phyloP scores from a whole-genome alignment of 1,284 basidiomycete species.

The Anthracocystis setariae region DNA sequence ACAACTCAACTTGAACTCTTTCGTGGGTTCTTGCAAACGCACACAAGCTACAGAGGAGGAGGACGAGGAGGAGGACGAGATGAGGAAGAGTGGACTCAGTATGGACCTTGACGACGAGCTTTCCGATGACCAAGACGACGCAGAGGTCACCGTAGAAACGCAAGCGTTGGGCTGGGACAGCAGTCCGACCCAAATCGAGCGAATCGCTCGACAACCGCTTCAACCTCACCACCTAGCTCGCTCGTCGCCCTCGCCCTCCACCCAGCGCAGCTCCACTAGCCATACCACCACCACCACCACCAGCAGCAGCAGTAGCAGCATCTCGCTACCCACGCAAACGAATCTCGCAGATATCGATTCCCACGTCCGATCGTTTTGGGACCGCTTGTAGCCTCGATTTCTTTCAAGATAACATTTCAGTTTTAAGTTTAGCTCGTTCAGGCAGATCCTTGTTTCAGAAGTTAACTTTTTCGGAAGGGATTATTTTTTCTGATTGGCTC shows the following conservation, averaged over 20 bases:
- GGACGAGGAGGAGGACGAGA: background rate
- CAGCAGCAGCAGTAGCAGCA: conserved; percentile 3
- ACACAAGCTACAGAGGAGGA: background rate
- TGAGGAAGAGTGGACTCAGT: conserved; percentile 10
- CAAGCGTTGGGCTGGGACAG: conserved; percentile 29
- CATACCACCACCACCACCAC: conserved; percentile 7
- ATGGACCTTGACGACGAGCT: conserved; percentile 23
- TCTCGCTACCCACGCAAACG: conserved; percentile 19
- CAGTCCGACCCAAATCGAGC: conserved; percentile 1
- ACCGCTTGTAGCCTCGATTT: conserved; percentile 8
- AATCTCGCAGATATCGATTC: conserved; percentile 9
- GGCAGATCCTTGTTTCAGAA: too few relatives aligned
- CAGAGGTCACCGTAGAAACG: conserved; percentile 10
- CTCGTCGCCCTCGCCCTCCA: background rate
- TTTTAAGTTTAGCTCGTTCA: too few relatives aligned
- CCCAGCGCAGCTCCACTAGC: conserved; percentile 1
- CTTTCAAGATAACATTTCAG: too few relatives aligned
- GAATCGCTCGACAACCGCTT: background rate
- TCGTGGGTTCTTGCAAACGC: conserved; percentile 1
- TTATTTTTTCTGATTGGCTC: background rate
- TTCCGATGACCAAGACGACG: conserved; percentile 25
- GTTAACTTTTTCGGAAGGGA: too few relatives aligned
- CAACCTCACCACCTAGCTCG: conserved; percentile 1
- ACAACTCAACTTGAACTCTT: conserved; percentile 25
- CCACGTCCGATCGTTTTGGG: conserved; percentile 20